Evolutionary conservation across 768 basidiomycete genomes (phyloP).

Genomic region (Saitozyma podzolica): DNA sequence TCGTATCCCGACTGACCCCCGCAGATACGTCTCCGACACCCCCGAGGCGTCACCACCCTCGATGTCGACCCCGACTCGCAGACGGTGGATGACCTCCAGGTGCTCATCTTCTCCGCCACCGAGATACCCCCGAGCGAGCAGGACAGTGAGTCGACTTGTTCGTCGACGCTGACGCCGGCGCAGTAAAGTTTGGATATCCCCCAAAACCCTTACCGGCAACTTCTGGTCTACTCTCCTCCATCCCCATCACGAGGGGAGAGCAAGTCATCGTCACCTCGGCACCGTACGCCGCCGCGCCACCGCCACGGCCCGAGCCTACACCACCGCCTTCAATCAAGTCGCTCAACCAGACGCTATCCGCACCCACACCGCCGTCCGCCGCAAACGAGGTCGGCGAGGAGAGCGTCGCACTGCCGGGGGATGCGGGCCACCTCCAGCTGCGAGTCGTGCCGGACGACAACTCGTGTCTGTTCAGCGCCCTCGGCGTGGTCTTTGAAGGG

Average conservation of each 20-base stretch:
- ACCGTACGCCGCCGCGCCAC: constrained; percentile 11
- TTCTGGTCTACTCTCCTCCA: constrained; percentile 58
- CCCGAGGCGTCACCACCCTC: constrained; percentile 77
- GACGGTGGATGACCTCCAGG: constrained; percentile 75
- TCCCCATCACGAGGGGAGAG: constrained; percentile 76
- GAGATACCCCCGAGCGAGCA: constrained; percentile 75
- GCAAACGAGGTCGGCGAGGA: not conserved
- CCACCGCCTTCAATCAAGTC: constrained; percentile 10
- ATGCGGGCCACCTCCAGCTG: constrained; percentile 34
- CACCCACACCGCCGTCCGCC: constrained; percentile 12
- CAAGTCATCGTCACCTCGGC: constrained; percentile 72
- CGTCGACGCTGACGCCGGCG: not conserved
- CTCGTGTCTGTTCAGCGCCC: constrained; percentile 85
- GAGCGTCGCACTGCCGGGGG: constrained; percentile 30
- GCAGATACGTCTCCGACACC: constrained; percentile 73
- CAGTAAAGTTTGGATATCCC: constrained; percentile 69
- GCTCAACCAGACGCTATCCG: constrained; percentile 17
- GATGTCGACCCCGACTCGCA: constrained; percentile 62
- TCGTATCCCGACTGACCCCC: not conserved
- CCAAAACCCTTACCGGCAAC: constrained; percentile 70
- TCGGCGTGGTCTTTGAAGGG: constrained; percentile 82
- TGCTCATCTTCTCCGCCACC: constrained; percentile 66
- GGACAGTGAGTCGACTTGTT: constrained; percentile 59
- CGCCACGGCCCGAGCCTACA: constrained; percentile 21
- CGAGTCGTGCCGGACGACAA: constrained; percentile 96